These are phyloP conservation scores for Mucor ambiguus DNA, from an alignment of 371 early-diverging fungal species.

Conservation along the genomic window DNA sequence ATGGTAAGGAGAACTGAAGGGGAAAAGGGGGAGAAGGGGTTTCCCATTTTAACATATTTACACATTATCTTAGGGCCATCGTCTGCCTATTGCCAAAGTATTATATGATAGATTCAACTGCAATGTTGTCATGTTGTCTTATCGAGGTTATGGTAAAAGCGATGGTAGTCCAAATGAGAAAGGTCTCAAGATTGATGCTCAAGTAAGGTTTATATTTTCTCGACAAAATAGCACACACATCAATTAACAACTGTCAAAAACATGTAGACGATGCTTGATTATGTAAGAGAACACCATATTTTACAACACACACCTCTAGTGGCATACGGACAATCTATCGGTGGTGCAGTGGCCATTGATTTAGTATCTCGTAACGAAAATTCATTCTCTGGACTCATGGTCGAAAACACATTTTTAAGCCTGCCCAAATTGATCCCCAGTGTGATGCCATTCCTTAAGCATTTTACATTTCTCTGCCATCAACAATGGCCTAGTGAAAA, in stretches of 20 bases:
- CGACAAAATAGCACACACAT: background rate
- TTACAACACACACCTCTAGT: slow-evolving; percentile 77
- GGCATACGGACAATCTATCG: slow-evolving; percentile 94
- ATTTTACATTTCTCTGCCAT: slow-evolving; percentile 80
- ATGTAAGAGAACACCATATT: slow-evolving; percentile 70
- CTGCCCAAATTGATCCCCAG: slow-evolving; percentile 86
- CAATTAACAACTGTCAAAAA: background rate
- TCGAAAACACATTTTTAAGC: slow-evolving; percentile 96
- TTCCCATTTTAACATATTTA: background rate
- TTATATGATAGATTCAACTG: slow-evolving; percentile 65
- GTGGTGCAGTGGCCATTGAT: slow-evolving; percentile 97
- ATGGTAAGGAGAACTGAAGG: slow-evolving; percentile 58
- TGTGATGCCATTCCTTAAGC: slow-evolving; percentile 77
- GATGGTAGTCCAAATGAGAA: slow-evolving; percentile 87
- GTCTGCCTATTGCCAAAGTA: slow-evolving; percentile 84
- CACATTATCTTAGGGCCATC: slow-evolving; percentile 70
- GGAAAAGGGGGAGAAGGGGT: background rate
- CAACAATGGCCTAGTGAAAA: slow-evolving; percentile 89
- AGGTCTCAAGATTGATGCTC: slow-evolving; percentile 86
- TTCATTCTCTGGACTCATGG: slow-evolving; percentile 78
- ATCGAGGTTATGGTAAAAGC: slow-evolving; percentile 93
- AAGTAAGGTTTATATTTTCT: slow-evolving; percentile 47
- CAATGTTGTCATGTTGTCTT: slow-evolving; percentile 94
- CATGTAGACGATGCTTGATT: slow-evolving; percentile 78
- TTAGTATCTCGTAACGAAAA: slow-evolving; percentile 77